Conservation (phyloP, 2,329 filamentous ascomycete species). For the Stachybotrys chlorohalonatus region DNA sequence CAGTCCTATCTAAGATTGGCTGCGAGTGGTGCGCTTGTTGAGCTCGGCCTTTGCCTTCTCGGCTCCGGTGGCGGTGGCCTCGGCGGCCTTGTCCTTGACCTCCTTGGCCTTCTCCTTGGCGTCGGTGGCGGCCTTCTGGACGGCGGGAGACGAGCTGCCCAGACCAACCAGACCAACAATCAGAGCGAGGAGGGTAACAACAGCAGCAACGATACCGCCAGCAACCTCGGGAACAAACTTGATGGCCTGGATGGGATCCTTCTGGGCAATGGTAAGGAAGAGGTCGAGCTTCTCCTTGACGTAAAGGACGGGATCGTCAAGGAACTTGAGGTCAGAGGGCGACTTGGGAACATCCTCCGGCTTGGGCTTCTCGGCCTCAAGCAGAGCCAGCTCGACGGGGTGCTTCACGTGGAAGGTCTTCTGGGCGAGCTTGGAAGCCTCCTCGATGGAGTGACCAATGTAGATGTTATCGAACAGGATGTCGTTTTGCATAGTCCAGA, state of each 20-base stretch:
- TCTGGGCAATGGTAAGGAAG: slow-evolving; percentile 75
- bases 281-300: slow-evolving; percentile 88
- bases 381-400: slow-evolving; percentile 69
- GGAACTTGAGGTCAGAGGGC: slow-evolving; percentile 73
- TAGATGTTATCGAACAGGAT: slow-evolving; percentile 99
- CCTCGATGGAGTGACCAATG: slow-evolving; percentile 92
- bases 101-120: slow-evolving; percentile 65
- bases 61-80: slow-evolving; percentile 50
- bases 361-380: slow-evolving; percentile 76
- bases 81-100: slow-evolving; percentile 56
- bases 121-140: slow-evolving; percentile 61
- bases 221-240: slow-evolving; percentile 89
- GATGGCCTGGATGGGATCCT: slow-evolving; percentile 74
- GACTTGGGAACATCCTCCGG: slow-evolving; percentile 53
- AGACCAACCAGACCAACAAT: slow-evolving; percentile 57
- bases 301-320: slow-evolving; percentile 80
- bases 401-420: slow-evolving; percentile 90
- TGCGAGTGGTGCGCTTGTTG: slow-evolving; percentile 51
- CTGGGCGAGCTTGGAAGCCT: slow-evolving; percentile 79
- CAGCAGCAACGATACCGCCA: slow-evolving; percentile 63
- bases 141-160: slow-evolving; percentile 57
- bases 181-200: slow-evolving; percentile 62
- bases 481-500: slow-evolving; percentile 99
- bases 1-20: slow-evolving; percentile 33
- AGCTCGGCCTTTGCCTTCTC: slow-evolving; percentile 70